phyloP scores from a whole-genome alignment of 805 yeast genomes.

The Grigorovia transvaalensis region DNA sequence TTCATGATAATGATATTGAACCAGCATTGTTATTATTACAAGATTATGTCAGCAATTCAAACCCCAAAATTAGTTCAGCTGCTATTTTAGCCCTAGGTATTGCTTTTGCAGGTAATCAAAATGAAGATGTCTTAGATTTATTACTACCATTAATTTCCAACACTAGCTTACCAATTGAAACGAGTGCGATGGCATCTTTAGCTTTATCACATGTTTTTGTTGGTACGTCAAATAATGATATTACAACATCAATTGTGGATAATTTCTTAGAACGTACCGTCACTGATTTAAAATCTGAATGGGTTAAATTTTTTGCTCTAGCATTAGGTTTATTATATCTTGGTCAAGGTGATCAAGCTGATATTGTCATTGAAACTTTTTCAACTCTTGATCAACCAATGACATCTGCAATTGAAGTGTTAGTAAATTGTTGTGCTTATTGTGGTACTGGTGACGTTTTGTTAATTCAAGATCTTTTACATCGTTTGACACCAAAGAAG shows the following conservation, averaged over 20 bases:
- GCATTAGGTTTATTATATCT: slow-evolving; percentile 86
- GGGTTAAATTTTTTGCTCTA: slow-evolving; percentile 82
- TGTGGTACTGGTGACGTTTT: slow-evolving; percentile 97
- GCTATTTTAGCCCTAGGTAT: slow-evolving; percentile 88
- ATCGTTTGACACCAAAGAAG: slow-evolving; percentile 68
- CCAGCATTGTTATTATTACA: slow-evolving; percentile 79
- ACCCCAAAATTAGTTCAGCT: slow-evolving; percentile 56
- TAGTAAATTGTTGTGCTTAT: slow-evolving; percentile 87
- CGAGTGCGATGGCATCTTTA: slow-evolving; percentile 76
- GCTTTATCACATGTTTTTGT: slow-evolving; percentile 91
- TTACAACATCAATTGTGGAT: slow-evolving; percentile 84
- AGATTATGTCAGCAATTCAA: slow-evolving; percentile 64
- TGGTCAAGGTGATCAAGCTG: slow-evolving; percentile 90
- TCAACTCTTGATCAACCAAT: slow-evolving; percentile 94
- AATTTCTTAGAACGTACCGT: slow-evolving; percentile 79
- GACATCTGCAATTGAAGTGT: slow-evolving; percentile 75
- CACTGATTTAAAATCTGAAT: slow-evolving; percentile 67
- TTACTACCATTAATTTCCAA: slow-evolving; percentile 79
- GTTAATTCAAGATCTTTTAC: slow-evolving; percentile 82
- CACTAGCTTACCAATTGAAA: slow-evolving; percentile 60
- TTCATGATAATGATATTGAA: slow-evolving; percentile 84
- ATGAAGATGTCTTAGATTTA: slow-evolving; percentile 69
- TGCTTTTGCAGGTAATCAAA: slow-evolving; percentile 89
- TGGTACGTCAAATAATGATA: slow-evolving; percentile 91
- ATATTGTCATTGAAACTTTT: slow-evolving; percentile 87